A percentile compares a stretch with the other conserved stretches of the same genome.
These are phyloP conservation scores for Lunasporangiospora selenospora DNA, from an alignment of 192 early-diverging fungal species.

Conservation along the genomic window DNA sequence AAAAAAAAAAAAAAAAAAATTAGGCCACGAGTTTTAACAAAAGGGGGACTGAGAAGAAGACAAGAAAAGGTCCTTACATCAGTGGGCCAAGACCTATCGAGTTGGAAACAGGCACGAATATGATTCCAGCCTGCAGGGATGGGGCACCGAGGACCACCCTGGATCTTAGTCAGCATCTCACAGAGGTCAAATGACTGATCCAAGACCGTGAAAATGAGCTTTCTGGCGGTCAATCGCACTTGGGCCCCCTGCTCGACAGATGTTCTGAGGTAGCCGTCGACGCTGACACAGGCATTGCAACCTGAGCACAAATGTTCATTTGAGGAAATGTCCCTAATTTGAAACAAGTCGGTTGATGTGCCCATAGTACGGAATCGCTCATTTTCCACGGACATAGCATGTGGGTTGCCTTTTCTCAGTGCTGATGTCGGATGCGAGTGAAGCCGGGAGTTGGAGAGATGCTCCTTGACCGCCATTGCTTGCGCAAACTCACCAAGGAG, in stretches of 20 bases:
- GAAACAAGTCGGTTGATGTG: neutral
- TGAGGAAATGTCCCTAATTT: neutral
- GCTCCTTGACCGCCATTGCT: no score
- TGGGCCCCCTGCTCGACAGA: constrained; percentile 2
- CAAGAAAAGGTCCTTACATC: constrained; percentile 4
- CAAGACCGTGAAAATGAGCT: constrained; percentile 10
- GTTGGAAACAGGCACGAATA: constrained; percentile 3
- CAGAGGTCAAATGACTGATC: constrained; percentile 16
- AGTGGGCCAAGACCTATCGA: neutral
- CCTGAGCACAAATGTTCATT: constrained; percentile 7
- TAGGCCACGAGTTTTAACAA: neutral
- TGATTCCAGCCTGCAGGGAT: neutral
- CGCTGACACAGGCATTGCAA: constrained; percentile 9
- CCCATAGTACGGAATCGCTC: constrained; percentile 17
- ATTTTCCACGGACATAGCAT: neutral
- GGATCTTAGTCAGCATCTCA: neutral
- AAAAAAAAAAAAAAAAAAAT: neutral
- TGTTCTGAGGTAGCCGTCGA: neutral
- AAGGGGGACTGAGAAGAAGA: neutral
- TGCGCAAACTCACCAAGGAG: no score
- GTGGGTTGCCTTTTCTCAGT: neutral
- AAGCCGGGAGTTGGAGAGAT: no score
- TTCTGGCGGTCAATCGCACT: neutral
- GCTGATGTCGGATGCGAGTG: no score
- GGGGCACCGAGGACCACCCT: constrained; percentile 2